Conservation (phyloP, 352 stramenopile species). For the Globisporangium okanoganense region DNA sequence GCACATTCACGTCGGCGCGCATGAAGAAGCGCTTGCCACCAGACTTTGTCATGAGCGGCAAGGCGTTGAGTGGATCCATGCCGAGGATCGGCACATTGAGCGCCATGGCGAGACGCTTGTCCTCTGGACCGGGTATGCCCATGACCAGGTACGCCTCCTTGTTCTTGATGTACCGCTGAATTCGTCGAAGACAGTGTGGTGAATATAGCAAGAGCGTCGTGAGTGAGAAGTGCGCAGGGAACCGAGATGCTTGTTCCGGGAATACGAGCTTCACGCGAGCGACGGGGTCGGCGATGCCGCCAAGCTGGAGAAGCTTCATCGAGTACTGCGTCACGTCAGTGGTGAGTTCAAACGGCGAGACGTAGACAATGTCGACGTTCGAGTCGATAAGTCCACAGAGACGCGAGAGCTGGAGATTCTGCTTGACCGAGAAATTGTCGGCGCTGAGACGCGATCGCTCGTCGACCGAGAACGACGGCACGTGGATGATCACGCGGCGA, state of each 20-base stretch:
- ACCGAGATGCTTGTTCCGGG: conserved; percentile 76
- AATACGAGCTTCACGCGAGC: conserved; percentile 77
- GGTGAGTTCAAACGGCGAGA: conserved; percentile 77
- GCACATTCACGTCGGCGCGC: conserved; percentile 83
- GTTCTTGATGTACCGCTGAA: conserved; percentile 47
- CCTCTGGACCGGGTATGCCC: conserved; percentile 67
- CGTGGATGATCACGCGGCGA: conserved; percentile 70
- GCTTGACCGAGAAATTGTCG: conserved; percentile 64
- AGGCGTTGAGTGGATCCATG: conserved; percentile 33
- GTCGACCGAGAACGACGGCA: conserved; percentile 77
- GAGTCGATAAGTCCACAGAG: conserved; percentile 65
- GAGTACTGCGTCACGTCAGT: conserved; percentile 78
- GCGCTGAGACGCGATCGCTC: conserved; percentile 58
- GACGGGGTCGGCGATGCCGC: conserved; percentile 47
- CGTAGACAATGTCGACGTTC: conserved; percentile 87
- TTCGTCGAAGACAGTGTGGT: conserved; percentile 64
- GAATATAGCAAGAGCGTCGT: conserved; percentile 83
- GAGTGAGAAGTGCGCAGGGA: conserved; percentile 82
- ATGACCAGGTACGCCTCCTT: conserved; percentile 80
- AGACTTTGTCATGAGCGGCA: conserved; percentile 70
- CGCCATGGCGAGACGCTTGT: conserved; percentile 73
- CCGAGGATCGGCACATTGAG: conserved; percentile 80
- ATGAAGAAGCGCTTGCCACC: conserved; percentile 81
- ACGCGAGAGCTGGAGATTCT: conserved; percentile 83
- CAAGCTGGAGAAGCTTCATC: conserved; percentile 82